A percentile compares a stretch with the other conserved stretches of the same genome.
Conservation (phyloP, 2,329 filamentous ascomycete genomes). For the Claviceps sorghi region DNA sequence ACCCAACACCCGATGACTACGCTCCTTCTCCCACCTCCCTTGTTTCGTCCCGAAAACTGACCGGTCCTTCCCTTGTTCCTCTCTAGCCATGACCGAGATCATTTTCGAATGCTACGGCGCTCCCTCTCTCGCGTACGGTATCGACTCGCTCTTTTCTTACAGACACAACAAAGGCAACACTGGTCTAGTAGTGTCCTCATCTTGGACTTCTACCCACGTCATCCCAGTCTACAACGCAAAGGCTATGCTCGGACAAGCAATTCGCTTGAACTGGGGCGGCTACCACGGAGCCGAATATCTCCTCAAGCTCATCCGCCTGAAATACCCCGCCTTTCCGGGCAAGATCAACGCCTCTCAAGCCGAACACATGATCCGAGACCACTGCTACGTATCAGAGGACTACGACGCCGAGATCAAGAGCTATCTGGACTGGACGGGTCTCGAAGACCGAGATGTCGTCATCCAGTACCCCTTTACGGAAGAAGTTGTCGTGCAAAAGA, state of each 20-base stretch:
- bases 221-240: slow-evolving; percentile 86
- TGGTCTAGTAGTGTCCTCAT: slow-evolving; percentile 80
- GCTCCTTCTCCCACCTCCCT: background rate
- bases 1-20: no score
- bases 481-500: slow-evolving; percentile 80
- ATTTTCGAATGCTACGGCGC: slow-evolving; percentile 91
- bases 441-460: slow-evolving; percentile 78
- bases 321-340: slow-evolving; percentile 78
- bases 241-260: slow-evolving; percentile 70
- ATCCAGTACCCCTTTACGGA: slow-evolving; percentile 92
- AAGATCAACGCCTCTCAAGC: slow-evolving; percentile 79
- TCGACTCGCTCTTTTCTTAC: slow-evolving; percentile 95
- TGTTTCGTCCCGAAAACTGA: slow-evolving; percentile 9
- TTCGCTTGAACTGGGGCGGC: slow-evolving; percentile 87
- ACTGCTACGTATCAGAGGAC: slow-evolving; percentile 77
- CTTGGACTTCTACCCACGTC: slow-evolving; percentile 84
- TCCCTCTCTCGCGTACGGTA: slow-evolving; percentile 80
- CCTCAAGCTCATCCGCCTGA: slow-evolving; percentile 73
- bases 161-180: slow-evolving; percentile 77
- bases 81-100: slow-evolving; percentile 83
- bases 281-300: slow-evolving; percentile 83
- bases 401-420: slow-evolving; percentile 64
- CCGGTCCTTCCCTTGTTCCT: background rate
- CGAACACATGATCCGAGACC: slow-evolving; percentile 72
- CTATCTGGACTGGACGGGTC: slow-evolving; percentile 79